These are phyloP conservation scores for Dipteronia sinensis DNA, from an alignment of 345 rosid species.

Conservation along the genomic window DNA sequence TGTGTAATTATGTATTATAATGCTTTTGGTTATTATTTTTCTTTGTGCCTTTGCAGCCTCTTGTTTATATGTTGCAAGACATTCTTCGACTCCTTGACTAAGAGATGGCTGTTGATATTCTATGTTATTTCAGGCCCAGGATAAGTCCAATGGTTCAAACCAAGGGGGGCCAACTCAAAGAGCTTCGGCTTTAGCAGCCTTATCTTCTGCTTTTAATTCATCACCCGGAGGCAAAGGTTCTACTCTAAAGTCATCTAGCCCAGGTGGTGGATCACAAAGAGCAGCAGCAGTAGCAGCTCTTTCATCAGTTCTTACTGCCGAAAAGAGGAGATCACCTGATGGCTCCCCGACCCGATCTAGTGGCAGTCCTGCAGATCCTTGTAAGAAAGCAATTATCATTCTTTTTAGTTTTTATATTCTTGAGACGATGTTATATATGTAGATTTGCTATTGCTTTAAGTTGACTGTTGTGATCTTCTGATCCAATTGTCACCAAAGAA, in stretches of 20 bases:
- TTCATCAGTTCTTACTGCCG: conserved; percentile 85
- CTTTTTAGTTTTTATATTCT: conserved; percentile 7
- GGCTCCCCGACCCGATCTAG: conserved; percentile 55
- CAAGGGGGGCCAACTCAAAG: conserved; percentile 76
- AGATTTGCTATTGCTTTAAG: background rate
- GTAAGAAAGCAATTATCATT: conserved; percentile 37
- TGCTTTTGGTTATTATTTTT: background rate
- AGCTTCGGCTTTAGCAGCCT: conserved; percentile 86
- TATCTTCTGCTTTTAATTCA: conserved; percentile 72
- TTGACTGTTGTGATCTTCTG: conserved; percentile 3
- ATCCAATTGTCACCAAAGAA: background rate
- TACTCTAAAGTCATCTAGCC: conserved; percentile 40
- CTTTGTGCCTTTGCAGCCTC: background rate
- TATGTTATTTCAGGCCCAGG: conserved; percentile 43
- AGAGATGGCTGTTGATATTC: conserved; percentile 4
- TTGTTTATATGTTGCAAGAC: background rate
- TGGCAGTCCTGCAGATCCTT: conserved; percentile 40
- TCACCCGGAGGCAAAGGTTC: conserved; percentile 54
- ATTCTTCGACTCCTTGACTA: background rate
- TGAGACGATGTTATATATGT: background rate
- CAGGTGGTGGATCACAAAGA: conserved; percentile 75
- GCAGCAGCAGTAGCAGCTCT: conserved; percentile 98
- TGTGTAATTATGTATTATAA: background rate
- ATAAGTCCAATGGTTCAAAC: conserved; percentile 62
- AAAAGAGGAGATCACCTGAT: conserved; percentile 70